Percentiles rank a stretch among this genome's conserved stretches.
Evolutionary conservation across 2,329 filamentous ascomycete genomes (phyloP).

Genomic region (Zasmidium angulare): DNA sequence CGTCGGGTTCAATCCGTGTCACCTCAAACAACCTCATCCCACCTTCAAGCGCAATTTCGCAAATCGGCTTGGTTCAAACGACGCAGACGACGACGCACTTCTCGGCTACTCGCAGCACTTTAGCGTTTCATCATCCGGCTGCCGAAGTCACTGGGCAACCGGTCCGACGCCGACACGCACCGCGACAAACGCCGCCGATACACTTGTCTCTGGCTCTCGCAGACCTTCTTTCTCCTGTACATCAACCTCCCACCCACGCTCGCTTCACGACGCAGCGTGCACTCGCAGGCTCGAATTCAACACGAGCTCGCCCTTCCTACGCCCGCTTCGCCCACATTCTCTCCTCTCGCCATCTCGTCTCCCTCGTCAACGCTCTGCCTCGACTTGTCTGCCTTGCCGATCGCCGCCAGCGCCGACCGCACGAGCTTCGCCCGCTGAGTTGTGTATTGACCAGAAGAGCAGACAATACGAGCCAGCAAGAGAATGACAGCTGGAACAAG

Average conservation of each 20-base stretch:
- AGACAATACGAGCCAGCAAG: background rate
- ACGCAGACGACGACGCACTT: background rate
- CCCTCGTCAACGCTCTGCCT: too few species aligned
- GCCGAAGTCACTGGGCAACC: background rate
- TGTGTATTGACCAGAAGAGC: background rate
- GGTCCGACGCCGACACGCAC: background rate
- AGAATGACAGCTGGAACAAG: background rate
- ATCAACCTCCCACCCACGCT: background rate
- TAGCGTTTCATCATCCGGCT: background rate
- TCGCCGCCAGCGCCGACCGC: background rate
- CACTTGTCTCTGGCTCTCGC: background rate
- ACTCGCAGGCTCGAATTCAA: too few species aligned
- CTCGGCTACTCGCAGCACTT: background rate
- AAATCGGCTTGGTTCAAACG: background rate
- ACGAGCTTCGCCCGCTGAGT: background rate
- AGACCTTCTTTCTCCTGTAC: background rate
- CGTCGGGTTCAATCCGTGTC: background rate
- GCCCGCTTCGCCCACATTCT: too few species aligned
- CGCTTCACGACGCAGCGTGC: background rate
- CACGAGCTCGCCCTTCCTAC: too few species aligned
- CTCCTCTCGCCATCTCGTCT: too few species aligned
- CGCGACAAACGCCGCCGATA: background rate
- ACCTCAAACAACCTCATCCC: background rate
- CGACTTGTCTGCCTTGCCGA: too few species aligned
- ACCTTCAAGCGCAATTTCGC: background rate